These are phyloP conservation scores for Nitzschia putrida DNA, from an alignment of 108 stramenopile species.

Conservation along the genomic window DNA sequence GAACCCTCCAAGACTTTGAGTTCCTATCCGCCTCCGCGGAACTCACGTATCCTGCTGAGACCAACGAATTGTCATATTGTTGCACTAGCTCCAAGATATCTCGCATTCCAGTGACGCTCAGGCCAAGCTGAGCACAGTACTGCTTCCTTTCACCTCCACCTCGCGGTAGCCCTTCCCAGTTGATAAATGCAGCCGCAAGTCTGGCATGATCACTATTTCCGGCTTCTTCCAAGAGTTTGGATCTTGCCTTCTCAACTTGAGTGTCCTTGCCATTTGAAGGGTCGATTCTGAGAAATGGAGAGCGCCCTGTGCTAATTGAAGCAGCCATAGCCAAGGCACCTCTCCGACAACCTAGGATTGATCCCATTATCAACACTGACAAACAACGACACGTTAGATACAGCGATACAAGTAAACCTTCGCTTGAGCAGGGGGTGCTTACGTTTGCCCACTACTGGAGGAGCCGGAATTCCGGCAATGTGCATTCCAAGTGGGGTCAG, in stretches of 20 bases:
- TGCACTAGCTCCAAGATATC: slow-evolving; percentile 72
- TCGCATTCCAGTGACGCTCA: slow-evolving; percentile 67
- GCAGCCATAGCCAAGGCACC: slow-evolving; percentile 82
- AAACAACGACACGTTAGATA: slow-evolving; percentile 6
- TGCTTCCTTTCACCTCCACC: slow-evolving; percentile 47
- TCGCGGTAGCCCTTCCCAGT: slow-evolving; percentile 51
- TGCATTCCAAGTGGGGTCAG: slow-evolving; percentile 82
- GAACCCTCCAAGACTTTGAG: slow-evolving; percentile 69
- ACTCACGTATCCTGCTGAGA: slow-evolving; percentile 48
- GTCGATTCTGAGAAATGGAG: slow-evolving; percentile 74
- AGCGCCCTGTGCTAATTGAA: slow-evolving; percentile 73
- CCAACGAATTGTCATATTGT: slow-evolving; percentile 68
- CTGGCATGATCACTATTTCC: slow-evolving; percentile 85
- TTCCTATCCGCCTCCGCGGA: slow-evolving; percentile 62
- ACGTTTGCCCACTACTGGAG: slow-evolving; percentile 78
- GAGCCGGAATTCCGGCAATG: slow-evolving; percentile 83
- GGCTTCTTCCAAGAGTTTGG: slow-evolving; percentile 60
- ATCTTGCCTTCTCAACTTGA: slow-evolving; percentile 20
- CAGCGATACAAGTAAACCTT: neutral
- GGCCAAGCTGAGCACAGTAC: slow-evolving; percentile 67
- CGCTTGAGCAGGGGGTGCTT: slow-evolving; percentile 6
- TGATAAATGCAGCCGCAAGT: slow-evolving; percentile 63
- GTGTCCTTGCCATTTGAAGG: slow-evolving; percentile 21
- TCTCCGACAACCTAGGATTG: slow-evolving; percentile 74
- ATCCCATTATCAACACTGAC: slow-evolving; percentile 72